These are phyloP conservation scores for Endocalyx cinctus DNA, from an alignment of 2,329 filamentous ascomycete species.

Conservation along the genomic window DNA sequence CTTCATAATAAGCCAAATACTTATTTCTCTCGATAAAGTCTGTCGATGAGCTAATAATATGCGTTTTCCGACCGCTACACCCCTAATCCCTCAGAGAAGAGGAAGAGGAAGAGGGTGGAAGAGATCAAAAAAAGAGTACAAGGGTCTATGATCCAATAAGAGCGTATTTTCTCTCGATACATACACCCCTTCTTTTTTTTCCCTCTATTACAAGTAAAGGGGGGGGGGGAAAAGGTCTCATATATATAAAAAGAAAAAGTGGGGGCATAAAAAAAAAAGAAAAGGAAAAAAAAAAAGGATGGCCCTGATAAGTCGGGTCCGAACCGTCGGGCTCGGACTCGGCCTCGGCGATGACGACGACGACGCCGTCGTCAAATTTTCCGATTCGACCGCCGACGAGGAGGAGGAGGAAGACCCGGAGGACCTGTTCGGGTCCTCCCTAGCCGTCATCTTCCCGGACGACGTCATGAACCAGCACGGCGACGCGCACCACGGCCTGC, in stretches of 20 bases:
- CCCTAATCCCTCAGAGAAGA: no score
- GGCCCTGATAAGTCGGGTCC: neutral
- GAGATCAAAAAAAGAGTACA: no score
- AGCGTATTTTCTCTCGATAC: no score
- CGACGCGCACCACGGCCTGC: constrained; percentile 51
- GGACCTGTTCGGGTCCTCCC: constrained; percentile 54
- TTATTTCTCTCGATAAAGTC: no score
- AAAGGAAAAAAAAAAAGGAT: neutral
- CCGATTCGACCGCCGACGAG: neutral
- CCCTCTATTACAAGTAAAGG: no score
- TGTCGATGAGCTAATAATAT: no score
- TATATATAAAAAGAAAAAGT: neutral
- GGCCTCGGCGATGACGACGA: neutral
- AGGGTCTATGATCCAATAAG: no score
- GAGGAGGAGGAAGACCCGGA: constrained; percentile 38
- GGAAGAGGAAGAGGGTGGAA: no score
- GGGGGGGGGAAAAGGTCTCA: no score
- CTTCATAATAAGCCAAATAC: no score
- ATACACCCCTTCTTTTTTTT: no score
- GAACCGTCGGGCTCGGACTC: neutral
- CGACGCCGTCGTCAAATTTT: neutral
- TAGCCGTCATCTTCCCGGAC: constrained; percentile 64
- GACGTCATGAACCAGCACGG: constrained; percentile 64
- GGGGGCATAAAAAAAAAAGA: neutral
- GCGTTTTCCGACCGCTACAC: no score